Evolutionary conservation across 352 stramenopile genomes (phyloP), one percentile per base, ranked within the genome.

Genomic region (Globisporangium acanthophoron): DNA sequence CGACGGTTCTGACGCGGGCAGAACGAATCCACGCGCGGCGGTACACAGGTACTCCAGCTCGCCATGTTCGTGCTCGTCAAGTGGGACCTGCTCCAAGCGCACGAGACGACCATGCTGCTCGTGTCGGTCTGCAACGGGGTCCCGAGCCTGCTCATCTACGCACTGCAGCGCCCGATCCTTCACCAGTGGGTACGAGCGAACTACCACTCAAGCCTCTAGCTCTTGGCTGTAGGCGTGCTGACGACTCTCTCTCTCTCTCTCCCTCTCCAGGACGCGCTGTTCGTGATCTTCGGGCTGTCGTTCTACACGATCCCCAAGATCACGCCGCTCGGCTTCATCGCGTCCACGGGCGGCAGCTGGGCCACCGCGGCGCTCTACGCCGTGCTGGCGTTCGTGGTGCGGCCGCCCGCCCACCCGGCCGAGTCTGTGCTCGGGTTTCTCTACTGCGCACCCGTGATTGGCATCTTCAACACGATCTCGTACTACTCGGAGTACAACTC

Each of bases 251-350:
- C 37, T 64, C n/a, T 5, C 27, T 1, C 5, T n/a, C n/a, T n/a
- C n/a, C 21, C 21, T 24, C 21, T 58, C 20, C 54, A 92, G 82
- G 84, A 93, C 62, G 80, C 80, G 16, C 64, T 93, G 39, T 93
- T 91, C 49, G 73, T 93, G 54, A 84, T 88, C 29, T 93, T 91
- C 67, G 84, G 84, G 0, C 65, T 93, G 27, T 90, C 80, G 33
- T 93, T 93, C 65, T 93, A 91, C 53, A 91, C 84, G 7, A 90
- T 91, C 52, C 84, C 84, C 43, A 93, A 93, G 65, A 76, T 93
- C 48, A 93, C 84, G 37, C 81, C 84, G 39, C 64, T 93, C 20
- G 78, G 84, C 51, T 93, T 90, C 57, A 78, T 91, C 11, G 76
- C 82, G 16, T 88, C 78, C 16, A 78, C 84, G 24, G 71, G 85